Conservation (phyloP, 2,329 filamentous ascomycete species). For the Nemania serpens region DNA sequence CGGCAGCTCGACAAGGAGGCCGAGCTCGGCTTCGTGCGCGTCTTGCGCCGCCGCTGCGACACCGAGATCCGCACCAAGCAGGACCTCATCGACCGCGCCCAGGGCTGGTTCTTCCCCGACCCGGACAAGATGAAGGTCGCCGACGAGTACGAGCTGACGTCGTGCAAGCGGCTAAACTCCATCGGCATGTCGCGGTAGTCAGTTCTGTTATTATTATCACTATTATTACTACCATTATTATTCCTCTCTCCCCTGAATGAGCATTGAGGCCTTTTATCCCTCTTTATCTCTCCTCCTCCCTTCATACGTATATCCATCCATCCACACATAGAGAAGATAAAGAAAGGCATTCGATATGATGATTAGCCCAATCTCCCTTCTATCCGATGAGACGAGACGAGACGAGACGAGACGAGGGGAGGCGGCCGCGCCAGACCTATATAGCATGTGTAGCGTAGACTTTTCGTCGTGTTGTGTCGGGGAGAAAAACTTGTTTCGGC, state of each 20-base stretch:
- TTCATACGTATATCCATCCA: background rate
- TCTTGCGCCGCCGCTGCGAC: constrained; percentile 73
- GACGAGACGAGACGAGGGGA: no score
- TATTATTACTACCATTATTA: background rate
- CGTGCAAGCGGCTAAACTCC: constrained; percentile 56
- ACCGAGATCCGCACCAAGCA: constrained; percentile 69
- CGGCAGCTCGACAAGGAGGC: constrained; percentile 75
- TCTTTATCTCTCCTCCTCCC: background rate
- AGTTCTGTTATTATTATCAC: no score
- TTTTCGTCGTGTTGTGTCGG: background rate
- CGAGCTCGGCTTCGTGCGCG: constrained; percentile 72
- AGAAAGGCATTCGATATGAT: constrained; percentile 6
- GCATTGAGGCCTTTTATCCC: background rate
- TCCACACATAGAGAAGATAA: no score
- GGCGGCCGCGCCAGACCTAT: no score
- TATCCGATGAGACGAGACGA: background rate
- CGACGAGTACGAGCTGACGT: constrained; percentile 54
- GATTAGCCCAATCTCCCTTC: background rate
- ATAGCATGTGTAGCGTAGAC: background rate
- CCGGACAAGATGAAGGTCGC: constrained; percentile 78
- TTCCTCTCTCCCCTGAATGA: background rate
- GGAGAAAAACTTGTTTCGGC: constrained; percentile 10
- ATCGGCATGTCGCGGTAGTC: constrained; percentile 44
- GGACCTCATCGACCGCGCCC: constrained; percentile 74
- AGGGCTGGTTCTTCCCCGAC: constrained; percentile 87